Percentiles rank a stretch among this genome's conserved stretches.
Conservation (phyloP, 2,329 filamentous ascomycete species). For the Aplosporella prunicola region DNA sequence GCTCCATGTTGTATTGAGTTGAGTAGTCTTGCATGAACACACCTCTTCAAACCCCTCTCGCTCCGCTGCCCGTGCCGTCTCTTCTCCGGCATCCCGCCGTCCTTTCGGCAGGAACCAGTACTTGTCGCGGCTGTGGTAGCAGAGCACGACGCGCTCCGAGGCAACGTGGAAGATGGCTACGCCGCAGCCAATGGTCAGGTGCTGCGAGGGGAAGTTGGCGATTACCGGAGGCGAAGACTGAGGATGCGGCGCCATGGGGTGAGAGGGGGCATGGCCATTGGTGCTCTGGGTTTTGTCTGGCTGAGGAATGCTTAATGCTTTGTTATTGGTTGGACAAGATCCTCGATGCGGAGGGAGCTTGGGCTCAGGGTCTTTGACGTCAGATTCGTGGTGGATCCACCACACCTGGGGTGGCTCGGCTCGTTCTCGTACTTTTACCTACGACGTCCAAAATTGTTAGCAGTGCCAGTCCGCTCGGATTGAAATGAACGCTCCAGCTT, state of each 20-base stretch:
- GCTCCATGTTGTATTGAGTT: neutral
- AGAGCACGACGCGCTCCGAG: conserved; percentile 37
- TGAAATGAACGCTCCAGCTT: no score
- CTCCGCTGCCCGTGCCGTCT: conserved; percentile 33
- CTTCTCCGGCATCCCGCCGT: conserved; percentile 38
- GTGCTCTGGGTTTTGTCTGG: no score
- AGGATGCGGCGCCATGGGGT: neutral
- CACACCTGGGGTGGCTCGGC: no score
- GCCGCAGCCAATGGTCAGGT: conserved; percentile 27
- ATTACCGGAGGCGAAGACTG: neutral
- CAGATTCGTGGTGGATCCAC: no score
- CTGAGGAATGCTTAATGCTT: no score
- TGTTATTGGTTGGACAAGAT: no score
- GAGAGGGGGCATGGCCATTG: neutral
- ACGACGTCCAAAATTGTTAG: no score
- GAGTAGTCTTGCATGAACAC: conserved; percentile 2
- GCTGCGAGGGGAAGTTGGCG: conserved; percentile 5
- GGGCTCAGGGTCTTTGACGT: no score
- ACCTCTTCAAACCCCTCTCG: conserved; percentile 44
- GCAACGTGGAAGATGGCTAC: conserved; percentile 44
- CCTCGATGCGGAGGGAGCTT: no score
- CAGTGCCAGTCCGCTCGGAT: no score
- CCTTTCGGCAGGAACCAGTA: conserved; percentile 44
- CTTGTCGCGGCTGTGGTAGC: conserved; percentile 31
- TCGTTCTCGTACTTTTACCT: no score